phyloP scores from a whole-genome alignment of 805 yeast species.

The Ogataea trehaloabstinens region DNA sequence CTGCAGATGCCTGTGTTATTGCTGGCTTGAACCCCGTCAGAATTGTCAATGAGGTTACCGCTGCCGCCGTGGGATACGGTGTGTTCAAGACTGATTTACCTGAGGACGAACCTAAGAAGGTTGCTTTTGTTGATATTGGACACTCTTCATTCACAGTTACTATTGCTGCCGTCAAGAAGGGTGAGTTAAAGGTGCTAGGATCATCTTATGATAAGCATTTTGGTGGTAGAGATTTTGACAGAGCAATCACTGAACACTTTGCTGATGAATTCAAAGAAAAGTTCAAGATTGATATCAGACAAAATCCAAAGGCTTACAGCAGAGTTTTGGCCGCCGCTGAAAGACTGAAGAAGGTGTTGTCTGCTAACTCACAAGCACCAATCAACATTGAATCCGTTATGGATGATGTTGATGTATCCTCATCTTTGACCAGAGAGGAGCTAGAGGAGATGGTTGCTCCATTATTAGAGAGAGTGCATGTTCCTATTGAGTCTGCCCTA shows the following conservation, averaged over 20 bases:
- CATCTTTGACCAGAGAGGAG: conserved; percentile 85
- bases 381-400: conserved; percentile 93
- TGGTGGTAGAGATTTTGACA: conserved; percentile 97
- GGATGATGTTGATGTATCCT: conserved; percentile 94
- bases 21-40: conserved; percentile 98
- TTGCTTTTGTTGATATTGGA: conserved; percentile 95
- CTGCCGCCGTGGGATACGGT: conserved; percentile 99
- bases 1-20: conserved; percentile 90
- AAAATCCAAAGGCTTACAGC: conserved; percentile 92
- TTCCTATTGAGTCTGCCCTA: conserved; percentile 81
- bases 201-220: conserved; percentile 92
- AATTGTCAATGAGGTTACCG: conserved; percentile 95
- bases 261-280: conserved; percentile 89
- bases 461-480: conserved; percentile 67
- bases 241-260: conserved; percentile 90
- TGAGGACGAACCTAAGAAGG: conserved; percentile 85
- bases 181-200: conserved; percentile 91
- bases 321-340: conserved; percentile 92
- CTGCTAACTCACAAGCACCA: conserved; percentile 95
- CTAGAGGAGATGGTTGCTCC: conserved; percentile 88
- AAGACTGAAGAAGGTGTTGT: conserved; percentile 89
- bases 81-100: conserved; percentile 96
- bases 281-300: conserved; percentile 88
- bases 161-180: conserved; percentile 88
- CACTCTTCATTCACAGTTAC: conserved; percentile 92